Conservation (phyloP, 208 protist species). For the Phytomonas sp. region DNA sequence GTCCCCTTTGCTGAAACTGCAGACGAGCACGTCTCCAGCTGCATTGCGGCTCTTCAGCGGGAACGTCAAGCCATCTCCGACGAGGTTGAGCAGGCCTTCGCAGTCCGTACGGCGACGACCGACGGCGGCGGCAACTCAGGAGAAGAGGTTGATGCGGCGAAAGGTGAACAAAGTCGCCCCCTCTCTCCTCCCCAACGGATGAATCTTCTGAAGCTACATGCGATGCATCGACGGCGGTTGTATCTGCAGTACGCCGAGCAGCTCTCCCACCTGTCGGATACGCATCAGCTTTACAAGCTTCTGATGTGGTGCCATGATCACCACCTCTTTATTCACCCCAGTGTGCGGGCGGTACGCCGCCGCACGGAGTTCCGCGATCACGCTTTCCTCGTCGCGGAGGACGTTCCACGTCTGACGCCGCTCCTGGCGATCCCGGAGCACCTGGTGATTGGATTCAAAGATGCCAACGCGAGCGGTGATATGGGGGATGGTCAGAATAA, state of each 20-base stretch:
- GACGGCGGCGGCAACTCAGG: no score
- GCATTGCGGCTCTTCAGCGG: no score
- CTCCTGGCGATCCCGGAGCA: slow-evolving; percentile 76
- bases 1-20: no score
- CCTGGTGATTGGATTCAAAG: slow-evolving; percentile 70
- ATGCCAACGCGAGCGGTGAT: slow-evolving; percentile 16
- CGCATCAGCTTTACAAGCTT: slow-evolving; percentile 66
- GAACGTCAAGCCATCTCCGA: not conserved
- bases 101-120: no score
- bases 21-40: no score
- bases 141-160: no score
- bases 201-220: slow-evolving; percentile 21
- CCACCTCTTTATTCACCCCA: slow-evolving; percentile 70
- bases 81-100: not conserved
- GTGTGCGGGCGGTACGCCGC: slow-evolving; percentile 27
- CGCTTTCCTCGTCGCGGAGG: slow-evolving; percentile 44
- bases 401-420: slow-evolving; percentile 50
- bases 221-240: slow-evolving; percentile 39
- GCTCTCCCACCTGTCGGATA: slow-evolving; percentile 58
- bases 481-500: slow-evolving; percentile 32
- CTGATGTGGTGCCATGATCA: slow-evolving; percentile 88
- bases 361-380: slow-evolving; percentile 67
- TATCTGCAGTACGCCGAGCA: slow-evolving; percentile 50
- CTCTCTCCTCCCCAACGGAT: not conserved
- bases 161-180: no score